These are phyloP conservation scores for Musa balbisiana DNA, from an alignment of 202 grass and related monocot genomes.

Conservation along the genomic window DNA sequence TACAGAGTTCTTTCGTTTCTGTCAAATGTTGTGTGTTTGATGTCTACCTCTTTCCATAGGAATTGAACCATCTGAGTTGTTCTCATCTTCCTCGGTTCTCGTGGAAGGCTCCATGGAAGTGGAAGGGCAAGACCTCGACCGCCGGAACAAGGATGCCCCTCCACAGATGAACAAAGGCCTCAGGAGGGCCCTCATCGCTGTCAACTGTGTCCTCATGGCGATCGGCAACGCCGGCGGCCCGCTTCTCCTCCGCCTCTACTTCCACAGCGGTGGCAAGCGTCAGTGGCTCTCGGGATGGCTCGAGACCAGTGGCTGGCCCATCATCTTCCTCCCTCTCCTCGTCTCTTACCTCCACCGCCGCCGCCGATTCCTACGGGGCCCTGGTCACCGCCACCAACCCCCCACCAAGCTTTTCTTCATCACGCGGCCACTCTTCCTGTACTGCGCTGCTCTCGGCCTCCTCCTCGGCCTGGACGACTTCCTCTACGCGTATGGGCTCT, in stretches of 20 bases:
- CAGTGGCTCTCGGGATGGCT: constrained; percentile 8
- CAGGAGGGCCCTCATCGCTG: not conserved
- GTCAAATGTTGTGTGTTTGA: too few species aligned
- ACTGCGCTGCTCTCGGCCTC: not conserved
- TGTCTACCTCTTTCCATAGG: too few species aligned
- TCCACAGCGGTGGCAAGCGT: not conserved
- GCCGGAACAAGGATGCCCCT: not conserved
- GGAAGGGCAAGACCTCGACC: not conserved
- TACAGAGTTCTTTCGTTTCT: too few species aligned
- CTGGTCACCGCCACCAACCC: not conserved
- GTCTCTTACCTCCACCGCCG: not conserved
- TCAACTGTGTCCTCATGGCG: constrained; percentile 2
- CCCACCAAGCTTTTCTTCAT: not conserved
- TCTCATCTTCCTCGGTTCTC: too few species aligned
- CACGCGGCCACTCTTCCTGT: not conserved
- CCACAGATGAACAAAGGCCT: not conserved
- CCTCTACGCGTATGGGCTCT: constrained; percentile 18
- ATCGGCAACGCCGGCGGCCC: constrained; percentile 4
- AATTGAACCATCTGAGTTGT: too few species aligned
- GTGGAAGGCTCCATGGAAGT: not conserved
- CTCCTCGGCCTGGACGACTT: constrained; percentile 12
- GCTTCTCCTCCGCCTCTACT: constrained; percentile 16
- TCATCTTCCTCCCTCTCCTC: constrained; percentile 1
- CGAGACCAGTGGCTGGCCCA: constrained; percentile 6
- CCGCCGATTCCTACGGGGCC: too few species aligned